phyloP scores from a whole-genome alignment of 768 basidiomycete genomes.

The Lyophyllum decastes region DNA sequence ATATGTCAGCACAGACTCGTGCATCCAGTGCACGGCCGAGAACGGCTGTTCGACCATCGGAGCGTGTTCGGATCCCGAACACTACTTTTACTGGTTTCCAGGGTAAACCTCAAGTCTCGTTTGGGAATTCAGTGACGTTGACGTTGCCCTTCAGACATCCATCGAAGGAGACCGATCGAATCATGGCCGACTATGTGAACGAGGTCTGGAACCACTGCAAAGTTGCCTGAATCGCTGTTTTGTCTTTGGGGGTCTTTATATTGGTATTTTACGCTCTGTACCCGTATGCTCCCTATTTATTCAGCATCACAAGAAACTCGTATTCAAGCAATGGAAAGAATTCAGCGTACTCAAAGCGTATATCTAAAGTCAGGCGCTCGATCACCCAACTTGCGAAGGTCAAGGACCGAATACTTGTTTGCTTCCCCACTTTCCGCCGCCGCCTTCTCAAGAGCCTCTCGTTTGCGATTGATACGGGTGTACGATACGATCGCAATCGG shows the following conservation, averaged over 20 bases:
- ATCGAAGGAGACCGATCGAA: conserved; percentile 46
- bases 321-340: too few species aligned
- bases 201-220: conserved; percentile 38
- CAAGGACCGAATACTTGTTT: too few species aligned
- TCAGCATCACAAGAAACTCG: too few species aligned
- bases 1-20: conserved; percentile 41
- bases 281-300: too few species aligned
- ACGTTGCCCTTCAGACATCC: conserved; percentile 40
- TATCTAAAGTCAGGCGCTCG: too few species aligned
- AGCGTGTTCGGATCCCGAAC: conserved; percentile 42
- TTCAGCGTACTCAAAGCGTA: too few species aligned
- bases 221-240: too few species aligned
- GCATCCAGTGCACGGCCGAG: conserved; percentile 28
- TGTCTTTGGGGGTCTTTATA: too few species aligned
- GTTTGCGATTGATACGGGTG: conserved; percentile 52
- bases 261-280: too few species aligned
- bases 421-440: too few species aligned
- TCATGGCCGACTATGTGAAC: conserved; percentile 54
- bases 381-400: too few species aligned
- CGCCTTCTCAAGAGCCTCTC: conserved; percentile 37
- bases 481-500: conserved; percentile 53
- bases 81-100: conserved; percentile 54
- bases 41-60: conserved; percentile 32
- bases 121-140: background rate
- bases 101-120: conserved; percentile 30